Conservation (phyloP, 495 filamentous ascomycete genomes). For the Trichocladium uniseriatum region DNA sequence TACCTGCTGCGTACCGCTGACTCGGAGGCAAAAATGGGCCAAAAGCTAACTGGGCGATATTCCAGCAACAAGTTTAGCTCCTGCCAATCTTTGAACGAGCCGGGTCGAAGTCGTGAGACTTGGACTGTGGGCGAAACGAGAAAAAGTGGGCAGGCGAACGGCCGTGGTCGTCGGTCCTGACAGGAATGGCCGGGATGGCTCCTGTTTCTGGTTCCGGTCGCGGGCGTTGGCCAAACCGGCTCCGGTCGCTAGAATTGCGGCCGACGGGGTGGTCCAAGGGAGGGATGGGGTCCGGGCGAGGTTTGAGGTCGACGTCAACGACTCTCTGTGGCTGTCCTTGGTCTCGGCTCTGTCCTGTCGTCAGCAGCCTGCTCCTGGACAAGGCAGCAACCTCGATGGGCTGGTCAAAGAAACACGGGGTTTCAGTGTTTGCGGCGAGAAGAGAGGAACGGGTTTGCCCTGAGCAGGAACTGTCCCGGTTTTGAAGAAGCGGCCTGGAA, state of each 20-base stretch:
- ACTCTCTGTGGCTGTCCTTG: slow-evolving; percentile 6
- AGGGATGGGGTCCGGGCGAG: neutral
- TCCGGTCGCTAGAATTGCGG: slow-evolving; percentile 1
- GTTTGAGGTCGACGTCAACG: slow-evolving; percentile 11
- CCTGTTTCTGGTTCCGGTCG: slow-evolving; percentile 6
- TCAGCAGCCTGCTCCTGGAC: slow-evolving; percentile 20
- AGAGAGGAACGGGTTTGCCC: slow-evolving; percentile 14
- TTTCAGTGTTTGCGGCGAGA: slow-evolving; percentile 16
- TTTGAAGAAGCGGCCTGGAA: slow-evolving; percentile 22
- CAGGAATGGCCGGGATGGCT: neutral
- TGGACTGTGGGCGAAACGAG: neutral
- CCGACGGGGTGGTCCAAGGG: neutral
- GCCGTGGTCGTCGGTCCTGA: neutral
- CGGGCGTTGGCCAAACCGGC: neutral
- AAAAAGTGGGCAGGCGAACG: neutral
- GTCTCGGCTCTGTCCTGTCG: slow-evolving; percentile 18
- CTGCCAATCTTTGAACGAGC: slow-evolving; percentile 10
- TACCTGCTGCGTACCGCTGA: slow-evolving; percentile 19
- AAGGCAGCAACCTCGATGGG: slow-evolving; percentile 14
- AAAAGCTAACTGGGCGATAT: slow-evolving; percentile 30
- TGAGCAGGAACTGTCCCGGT: slow-evolving; percentile 16
- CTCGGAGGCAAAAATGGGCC: slow-evolving; percentile 6
- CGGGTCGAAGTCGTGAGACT: neutral
- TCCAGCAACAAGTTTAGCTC: slow-evolving; percentile 30
- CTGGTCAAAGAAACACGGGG: slow-evolving; percentile 18